Evolutionary conservation across 768 basidiomycete genomes (phyloP).

Genomic region (Termitomyces heimii): DNA sequence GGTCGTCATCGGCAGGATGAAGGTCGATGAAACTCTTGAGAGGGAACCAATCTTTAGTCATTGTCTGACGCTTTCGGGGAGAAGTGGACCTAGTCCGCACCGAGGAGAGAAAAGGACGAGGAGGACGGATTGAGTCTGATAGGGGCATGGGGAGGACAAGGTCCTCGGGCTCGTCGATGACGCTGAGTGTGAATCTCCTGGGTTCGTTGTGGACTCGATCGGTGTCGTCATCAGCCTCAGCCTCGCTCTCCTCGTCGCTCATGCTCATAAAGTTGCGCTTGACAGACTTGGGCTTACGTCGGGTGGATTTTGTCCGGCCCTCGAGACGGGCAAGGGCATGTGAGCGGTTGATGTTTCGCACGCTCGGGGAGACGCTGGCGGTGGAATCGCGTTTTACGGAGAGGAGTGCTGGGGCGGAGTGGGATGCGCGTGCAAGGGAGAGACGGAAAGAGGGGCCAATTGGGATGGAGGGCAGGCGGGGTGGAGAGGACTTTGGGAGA

Average conservation of each 20-base stretch:
- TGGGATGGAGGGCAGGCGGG: conserved; percentile 26
- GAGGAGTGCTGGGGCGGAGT: conserved; percentile 13
- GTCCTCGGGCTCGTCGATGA: conserved; percentile 31
- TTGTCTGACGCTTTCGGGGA: conserved; percentile 11
- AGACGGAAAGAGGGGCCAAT: conserved; percentile 21
- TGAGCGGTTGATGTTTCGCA: conserved; percentile 42
- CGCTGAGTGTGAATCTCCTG: conserved; percentile 10
- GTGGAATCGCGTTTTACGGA: conserved; percentile 17
- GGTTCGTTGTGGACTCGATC: conserved; percentile 9
- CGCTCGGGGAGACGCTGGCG: conserved; percentile 40
- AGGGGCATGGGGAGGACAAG: conserved; percentile 25
- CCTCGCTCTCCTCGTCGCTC: conserved; percentile 58
- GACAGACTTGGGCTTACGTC: conserved; percentile 13
- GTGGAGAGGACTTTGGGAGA: conserved; percentile 17
- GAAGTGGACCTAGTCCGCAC: conserved; percentile 2
- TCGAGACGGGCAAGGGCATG: conserved; percentile 63
- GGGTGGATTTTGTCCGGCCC: conserved; percentile 33
- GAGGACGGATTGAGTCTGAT: conserved; percentile 11
- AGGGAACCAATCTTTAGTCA: conserved; percentile 45
- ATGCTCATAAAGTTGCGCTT: conserved; percentile 59
- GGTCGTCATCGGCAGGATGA: conserved; percentile 31
- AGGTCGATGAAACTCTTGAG: conserved; percentile 64
- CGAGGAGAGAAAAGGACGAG: conserved; percentile 9
- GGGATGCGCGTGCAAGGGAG: conserved; percentile 13
- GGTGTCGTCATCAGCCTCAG: conserved; percentile 29